Evolutionary conservation across 768 basidiomycete genomes (phyloP).

Genomic region (Termitomyces sp.): DNA sequence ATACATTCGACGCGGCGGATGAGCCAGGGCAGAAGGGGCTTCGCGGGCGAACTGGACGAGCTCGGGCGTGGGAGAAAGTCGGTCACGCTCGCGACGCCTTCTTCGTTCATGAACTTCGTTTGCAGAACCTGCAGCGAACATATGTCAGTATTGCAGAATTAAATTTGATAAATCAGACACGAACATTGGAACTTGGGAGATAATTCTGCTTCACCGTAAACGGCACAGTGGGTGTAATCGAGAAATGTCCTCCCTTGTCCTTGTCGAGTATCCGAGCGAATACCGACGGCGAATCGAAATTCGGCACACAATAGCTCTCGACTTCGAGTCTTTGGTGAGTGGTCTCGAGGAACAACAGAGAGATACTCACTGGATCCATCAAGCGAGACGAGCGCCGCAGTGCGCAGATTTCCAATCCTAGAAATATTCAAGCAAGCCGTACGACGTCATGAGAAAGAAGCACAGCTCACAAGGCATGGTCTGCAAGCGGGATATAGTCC

Average conservation of each 20-base stretch:
- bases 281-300: conserved; percentile 91
- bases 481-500: conserved; percentile 70
- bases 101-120: conserved; percentile 88
- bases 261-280: conserved; percentile 89
- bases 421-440: conserved; percentile 5
- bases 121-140: conserved; percentile 53
- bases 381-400: conserved; percentile 76
- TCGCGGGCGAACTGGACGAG: conserved; percentile 29
- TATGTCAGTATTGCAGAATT: neutral
- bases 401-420: conserved; percentile 81
- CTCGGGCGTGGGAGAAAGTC: conserved; percentile 77
- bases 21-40: conserved; percentile 78
- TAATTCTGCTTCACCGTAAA: conserved; percentile 81
- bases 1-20: conserved; percentile 83
- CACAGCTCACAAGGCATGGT: conserved; percentile 65
- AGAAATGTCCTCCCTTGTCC: conserved; percentile 90
- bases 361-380: conserved; percentile 66
- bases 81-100: conserved; percentile 82
- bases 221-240: conserved; percentile 65
- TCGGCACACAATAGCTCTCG: conserved; percentile 88
- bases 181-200: conserved; percentile 74
- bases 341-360: neutral
- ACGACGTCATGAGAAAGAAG: neutral
- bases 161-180: neutral
- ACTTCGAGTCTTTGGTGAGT: conserved; percentile 35